Percentiles rank a stretch among this genome's conserved stretches.
Evolutionary conservation across 345 rosid species (phyloP).

Genomic region (Sisymbrium irio): DNA sequence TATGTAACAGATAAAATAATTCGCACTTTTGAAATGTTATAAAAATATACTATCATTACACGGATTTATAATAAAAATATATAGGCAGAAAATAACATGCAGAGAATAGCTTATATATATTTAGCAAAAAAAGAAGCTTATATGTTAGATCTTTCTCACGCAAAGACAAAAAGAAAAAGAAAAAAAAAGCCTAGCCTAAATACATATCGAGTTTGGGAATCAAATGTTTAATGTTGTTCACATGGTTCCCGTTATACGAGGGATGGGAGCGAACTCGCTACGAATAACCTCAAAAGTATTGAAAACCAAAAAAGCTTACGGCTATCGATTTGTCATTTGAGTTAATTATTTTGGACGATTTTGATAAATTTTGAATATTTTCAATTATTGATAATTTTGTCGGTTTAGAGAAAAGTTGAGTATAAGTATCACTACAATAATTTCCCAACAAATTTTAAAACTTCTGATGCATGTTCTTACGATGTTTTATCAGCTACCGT

Average conservation of each 20-base stretch:
- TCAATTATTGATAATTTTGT: background rate
- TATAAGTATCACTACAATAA: background rate
- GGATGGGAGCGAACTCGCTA: background rate
- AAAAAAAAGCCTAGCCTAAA: background rate
- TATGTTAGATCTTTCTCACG: slow-evolving; percentile 2
- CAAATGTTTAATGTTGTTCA: slow-evolving; percentile 3
- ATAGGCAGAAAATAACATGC: background rate
- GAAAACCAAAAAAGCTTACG: background rate
- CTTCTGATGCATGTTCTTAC: too few relatives aligned
- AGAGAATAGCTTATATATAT: slow-evolving; percentile 2
- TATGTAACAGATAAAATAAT: background rate
- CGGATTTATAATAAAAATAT: background rate
- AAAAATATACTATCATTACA: too few relatives aligned
- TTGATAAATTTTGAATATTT: background rate
- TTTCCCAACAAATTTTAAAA: too few relatives aligned
- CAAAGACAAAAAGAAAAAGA: background rate
- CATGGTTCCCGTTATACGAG: slow-evolving; percentile 1
- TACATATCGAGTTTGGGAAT: slow-evolving; percentile 12
- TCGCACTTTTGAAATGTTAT: background rate
- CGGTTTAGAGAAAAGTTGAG: background rate
- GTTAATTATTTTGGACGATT: background rate
- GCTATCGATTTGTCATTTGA: background rate
- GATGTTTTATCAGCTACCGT: too few relatives aligned
- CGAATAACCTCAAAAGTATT: background rate
- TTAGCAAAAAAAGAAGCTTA: too few relatives aligned